Evolutionary conservation across 441 rosid genomes (phyloP), one percentile per base, ranked within the genome.

Genomic region (Adansonia rubrostipa): DNA sequence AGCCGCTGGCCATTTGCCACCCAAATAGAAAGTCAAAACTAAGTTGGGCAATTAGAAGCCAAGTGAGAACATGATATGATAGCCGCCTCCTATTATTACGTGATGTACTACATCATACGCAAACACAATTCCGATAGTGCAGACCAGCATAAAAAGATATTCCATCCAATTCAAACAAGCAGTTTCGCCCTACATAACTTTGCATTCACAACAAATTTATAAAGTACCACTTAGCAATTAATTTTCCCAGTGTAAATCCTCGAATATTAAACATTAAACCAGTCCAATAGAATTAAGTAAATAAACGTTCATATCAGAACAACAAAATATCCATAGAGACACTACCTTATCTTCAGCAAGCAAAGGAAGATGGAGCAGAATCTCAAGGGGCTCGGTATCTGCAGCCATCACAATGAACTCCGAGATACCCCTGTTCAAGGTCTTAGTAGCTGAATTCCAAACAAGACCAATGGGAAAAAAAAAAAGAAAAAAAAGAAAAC

Each of bases 341-440:
- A 19, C 22, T 73, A 93, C 98, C 99, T 95, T 93, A 78, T 93
- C 98, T 77, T 93, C 99, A 0, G 98, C 98, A 20, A 95, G 93
- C 70, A 93, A 74, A 3, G 99, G 99, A 50, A 95, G 90, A 80
- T 95, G 99, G 65, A 93, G 90, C 60, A 93, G 91, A 84, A 93
- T 95, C 91, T 95, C 99, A 14, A 93, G 92, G 2, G 99, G 96
- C 80, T 93, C 96, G 0, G 97, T 86, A 68, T 93, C 97, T 0
- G 98, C 96, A 11, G 98, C 99, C 99, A 95, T 91, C 70, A 95
- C 98, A 53, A 95, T 62, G 70, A 95, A 93, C 93, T 95, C 99
- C 1, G 97, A 91, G 61, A 90, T 93, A 42, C 99, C 99, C 79
- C 99, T 88, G 72, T 92, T 95, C 20, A 95, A 87, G 0, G 98